These are phyloP conservation scores for Boletales sp. DNA, from an alignment of 768 basidiomycete genomes.

Conservation along the genomic window DNA sequence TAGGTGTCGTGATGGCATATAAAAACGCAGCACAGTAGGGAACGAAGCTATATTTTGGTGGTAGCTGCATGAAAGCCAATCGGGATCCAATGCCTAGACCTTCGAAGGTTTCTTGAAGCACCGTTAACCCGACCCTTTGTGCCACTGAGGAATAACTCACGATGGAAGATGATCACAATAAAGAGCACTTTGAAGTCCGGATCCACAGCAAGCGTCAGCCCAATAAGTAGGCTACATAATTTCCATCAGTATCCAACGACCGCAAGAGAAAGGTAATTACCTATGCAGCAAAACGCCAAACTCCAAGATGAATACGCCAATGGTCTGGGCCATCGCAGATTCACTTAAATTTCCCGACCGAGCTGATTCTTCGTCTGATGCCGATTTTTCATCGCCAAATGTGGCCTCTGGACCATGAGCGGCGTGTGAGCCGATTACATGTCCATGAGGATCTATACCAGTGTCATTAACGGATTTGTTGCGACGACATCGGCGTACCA, in stretches of 20 bases:
- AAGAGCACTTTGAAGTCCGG: constrained; percentile 80
- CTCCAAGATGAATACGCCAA: constrained; percentile 89
- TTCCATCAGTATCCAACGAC: background rate
- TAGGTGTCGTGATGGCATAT: constrained; percentile 78
- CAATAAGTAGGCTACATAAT: constrained; percentile 66
- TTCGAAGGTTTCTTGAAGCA: constrained; percentile 77
- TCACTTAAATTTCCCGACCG: constrained; percentile 31
- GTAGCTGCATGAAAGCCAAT: constrained; percentile 69
- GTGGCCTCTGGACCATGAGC: constrained; percentile 66
- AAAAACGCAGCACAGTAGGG: constrained; percentile 58
- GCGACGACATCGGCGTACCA: constrained; percentile 36
- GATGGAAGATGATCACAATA: constrained; percentile 87
- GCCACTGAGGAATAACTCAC: constrained; percentile 45
- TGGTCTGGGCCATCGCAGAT: constrained; percentile 59
- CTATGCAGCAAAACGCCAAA: constrained; percentile 90
- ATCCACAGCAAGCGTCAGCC: constrained; percentile 90
- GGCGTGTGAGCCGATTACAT: constrained; percentile 53
- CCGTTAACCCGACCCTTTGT: background rate
- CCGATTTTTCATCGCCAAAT: constrained; percentile 5
- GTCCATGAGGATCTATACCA: constrained; percentile 60
- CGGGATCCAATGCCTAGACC: constrained; percentile 92
- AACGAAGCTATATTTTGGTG: constrained; percentile 49
- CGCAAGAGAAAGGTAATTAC: constrained; percentile 23
- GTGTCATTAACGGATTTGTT: background rate
- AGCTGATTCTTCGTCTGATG: constrained; percentile 28